Evolutionary conservation across 2,329 filamentous ascomycete species (phyloP), one percentile per base, ranked within the genome.

Genomic region (Ophiostoma ips): DNA sequence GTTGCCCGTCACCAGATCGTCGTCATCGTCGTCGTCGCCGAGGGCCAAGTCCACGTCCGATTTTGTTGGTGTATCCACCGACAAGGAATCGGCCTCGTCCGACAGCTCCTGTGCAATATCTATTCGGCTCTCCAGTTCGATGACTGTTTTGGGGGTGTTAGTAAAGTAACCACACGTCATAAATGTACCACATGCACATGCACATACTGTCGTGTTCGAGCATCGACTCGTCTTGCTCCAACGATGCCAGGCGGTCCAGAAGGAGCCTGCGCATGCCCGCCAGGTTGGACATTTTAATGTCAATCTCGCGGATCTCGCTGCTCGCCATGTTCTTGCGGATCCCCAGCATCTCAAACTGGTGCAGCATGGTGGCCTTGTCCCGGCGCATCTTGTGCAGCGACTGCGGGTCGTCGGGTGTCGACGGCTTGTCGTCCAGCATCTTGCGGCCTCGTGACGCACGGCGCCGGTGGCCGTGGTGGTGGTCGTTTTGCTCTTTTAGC

Each of bases 301-400:
- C 92, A 54, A 98, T 95, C 61, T 98, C 92, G 53, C 81, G 80
- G 52, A 98, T 96, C 66, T 98, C 92, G 55, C 87, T 85, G 60
- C 87, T 92, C 58, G 89, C 90, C 90, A 98, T 95, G 62, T 92
- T 95, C 67, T 98, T 98, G 53, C 92, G 79, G 55, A 96, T 80
- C 3, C 83, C 77, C 69, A 96, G 80, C 78, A 95, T 86, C 61
- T 96, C 88, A 58, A 98, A 71, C 57, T 87, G 79, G 64, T 94
- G 88, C 68, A 84, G 82, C 68, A 95, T 75, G 49, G 77, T 72
- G 40, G 83, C 77, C 64, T 86, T 86, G 58, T 94, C 87, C 62
- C 83, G 85, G 64, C 84, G 87, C 56, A 96, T 67, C 57, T 81
- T 83, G 44, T 74, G 73, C 60, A 95, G 70, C 24, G 81, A 75